Evolutionary conservation across 1,284 basidiomycete genomes (phyloP).

Genomic region (Ganoderma leucocontextum): DNA sequence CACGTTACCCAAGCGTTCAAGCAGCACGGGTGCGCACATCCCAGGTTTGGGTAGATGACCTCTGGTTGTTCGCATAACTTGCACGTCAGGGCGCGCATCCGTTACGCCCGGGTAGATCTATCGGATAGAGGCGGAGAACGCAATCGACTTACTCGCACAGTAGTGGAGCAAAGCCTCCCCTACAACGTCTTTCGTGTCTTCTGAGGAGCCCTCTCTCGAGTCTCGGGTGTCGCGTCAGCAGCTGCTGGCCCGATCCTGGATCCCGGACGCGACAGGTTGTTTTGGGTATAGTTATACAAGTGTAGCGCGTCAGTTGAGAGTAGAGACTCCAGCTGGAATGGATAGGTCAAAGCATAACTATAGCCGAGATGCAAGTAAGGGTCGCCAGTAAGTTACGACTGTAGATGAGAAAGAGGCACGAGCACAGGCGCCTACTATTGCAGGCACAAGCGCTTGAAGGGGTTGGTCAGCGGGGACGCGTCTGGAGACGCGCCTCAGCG

Average conservation of each 20-base stretch:
- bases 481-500: constrained; percentile 11
- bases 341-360: no score
- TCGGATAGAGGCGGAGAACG: no score
- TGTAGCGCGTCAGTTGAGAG: background rate
- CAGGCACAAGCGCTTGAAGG: background rate
- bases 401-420: no score
- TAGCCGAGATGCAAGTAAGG: no score
- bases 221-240: background rate
- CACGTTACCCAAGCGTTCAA: background rate
- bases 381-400: no score
- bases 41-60: background rate
- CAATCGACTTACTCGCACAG: constrained; percentile 1
- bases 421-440: constrained; percentile 13
- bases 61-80: background rate
- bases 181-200: background rate
- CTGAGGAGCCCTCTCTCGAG: background rate
- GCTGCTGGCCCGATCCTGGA: no score
- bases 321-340: no score
- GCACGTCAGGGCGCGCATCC: no score
- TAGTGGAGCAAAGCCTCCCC: background rate
- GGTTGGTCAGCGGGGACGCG: constrained; percentile 32
- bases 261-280: no score
- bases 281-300: background rate
- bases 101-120: no score
- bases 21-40: background rate